Percentiles rank a stretch among this genome's conserved stretches.
phyloP scores from a whole-genome alignment of 2,329 filamentous ascomycete genomes.

The Falciphora oryzae region DNA sequence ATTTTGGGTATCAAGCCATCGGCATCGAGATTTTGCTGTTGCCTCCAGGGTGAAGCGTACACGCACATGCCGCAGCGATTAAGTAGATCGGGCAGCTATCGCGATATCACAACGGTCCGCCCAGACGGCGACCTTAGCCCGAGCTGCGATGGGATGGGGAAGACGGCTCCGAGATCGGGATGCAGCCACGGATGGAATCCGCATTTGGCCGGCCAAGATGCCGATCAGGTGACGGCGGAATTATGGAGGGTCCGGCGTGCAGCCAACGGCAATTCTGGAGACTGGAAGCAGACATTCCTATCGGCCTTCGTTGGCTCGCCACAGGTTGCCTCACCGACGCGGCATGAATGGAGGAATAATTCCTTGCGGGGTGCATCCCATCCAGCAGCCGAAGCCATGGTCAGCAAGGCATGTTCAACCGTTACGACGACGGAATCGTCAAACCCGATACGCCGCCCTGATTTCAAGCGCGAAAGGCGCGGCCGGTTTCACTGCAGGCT shows the following conservation, averaged over 20 bases:
- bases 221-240: conserved; percentile 5
- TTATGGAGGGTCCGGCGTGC: not conserved
- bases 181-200: not conserved
- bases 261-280: no score
- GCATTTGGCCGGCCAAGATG: not conserved
- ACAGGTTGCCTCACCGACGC: not conserved
- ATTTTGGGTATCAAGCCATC: conserved; percentile 3
- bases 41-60: not conserved
- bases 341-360: not conserved
- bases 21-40: not conserved
- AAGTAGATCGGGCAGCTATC: conserved; percentile 6
- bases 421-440: no score
- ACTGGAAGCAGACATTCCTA: no score
- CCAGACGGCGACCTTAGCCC: not conserved
- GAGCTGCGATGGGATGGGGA: not conserved
- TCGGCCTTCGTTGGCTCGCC: no score
- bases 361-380: no score
- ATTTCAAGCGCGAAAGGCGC: no score
- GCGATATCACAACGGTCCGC: not conserved
- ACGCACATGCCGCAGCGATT: not conserved
- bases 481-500: no score
- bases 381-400: no score
- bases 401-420: no score
- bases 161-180: conserved; percentile 2
- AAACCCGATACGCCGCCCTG: no score